Percentiles rank a stretch among this genome's conserved stretches.
These are phyloP conservation scores for Amanita subjunquillea DNA, from an alignment of 768 basidiomycete genomes.

Conservation along the genomic window DNA sequence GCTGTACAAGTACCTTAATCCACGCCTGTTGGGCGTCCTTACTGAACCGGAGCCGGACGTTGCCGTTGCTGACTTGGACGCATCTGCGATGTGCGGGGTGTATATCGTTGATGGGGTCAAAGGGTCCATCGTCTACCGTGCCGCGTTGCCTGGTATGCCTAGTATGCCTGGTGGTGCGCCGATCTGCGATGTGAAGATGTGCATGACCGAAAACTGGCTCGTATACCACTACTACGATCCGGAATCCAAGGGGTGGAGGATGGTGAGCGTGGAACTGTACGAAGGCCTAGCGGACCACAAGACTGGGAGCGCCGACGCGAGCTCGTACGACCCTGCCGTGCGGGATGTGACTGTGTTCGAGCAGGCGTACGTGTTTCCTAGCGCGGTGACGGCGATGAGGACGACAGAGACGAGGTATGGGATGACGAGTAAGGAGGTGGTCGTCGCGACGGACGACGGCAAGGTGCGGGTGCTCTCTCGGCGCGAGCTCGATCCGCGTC, in stretches of 20 bases:
- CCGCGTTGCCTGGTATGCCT: conserved; percentile 34
- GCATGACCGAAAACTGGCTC: conserved; percentile 85
- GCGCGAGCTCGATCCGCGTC: conserved; percentile 69
- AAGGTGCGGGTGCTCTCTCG: conserved; percentile 71
- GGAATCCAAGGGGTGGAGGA: conserved; percentile 53
- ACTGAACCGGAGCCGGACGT: conserved; percentile 24
- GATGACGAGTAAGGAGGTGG: conserved; percentile 76
- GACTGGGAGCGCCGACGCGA: conserved; percentile 43
- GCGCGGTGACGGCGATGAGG: conserved; percentile 57
- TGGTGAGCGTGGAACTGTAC: conserved; percentile 84
- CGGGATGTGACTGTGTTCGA: conserved; percentile 49
- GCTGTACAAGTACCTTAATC: conserved; percentile 91
- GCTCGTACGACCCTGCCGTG: conserved; percentile 37
- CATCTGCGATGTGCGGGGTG: conserved; percentile 40
- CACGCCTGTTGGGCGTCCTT: conserved; percentile 58
- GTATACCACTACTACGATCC: conserved; percentile 80
- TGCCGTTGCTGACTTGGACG: background rate
- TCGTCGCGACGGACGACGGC: conserved; percentile 70
- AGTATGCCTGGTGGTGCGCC: conserved; percentile 11
- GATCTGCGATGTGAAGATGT: conserved; percentile 57
- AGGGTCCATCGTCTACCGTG: conserved; percentile 66
- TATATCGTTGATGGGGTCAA: conserved; percentile 76
- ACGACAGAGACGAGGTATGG: conserved; percentile 83
- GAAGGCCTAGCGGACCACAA: conserved; percentile 71
- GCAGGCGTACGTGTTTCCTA: conserved; percentile 61